Percentiles rank a stretch among this genome's conserved stretches.
Evolutionary conservation across 1,284 basidiomycete genomes (phyloP).

Genomic region (Microbotryum scabiosae): DNA sequence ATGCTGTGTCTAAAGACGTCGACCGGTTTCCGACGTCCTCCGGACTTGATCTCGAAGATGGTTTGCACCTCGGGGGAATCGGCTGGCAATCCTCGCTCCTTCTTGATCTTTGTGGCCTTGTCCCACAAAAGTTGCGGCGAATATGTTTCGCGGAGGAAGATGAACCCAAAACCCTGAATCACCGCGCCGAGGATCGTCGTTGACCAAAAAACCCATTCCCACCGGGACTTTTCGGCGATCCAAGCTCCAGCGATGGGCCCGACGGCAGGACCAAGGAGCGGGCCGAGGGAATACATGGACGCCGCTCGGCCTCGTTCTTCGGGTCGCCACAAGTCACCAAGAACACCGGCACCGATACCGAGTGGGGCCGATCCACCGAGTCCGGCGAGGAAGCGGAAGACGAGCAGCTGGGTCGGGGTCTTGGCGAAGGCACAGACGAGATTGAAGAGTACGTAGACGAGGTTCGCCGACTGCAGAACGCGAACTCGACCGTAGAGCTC

Average conservation of each 20-base stretch:
- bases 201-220: slow-evolving; percentile 51
- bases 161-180: slow-evolving; percentile 46
- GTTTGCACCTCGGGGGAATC: slow-evolving; percentile 33
- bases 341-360: slow-evolving; percentile 46
- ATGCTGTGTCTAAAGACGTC: slow-evolving; percentile 39
- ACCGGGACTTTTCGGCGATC: slow-evolving; percentile 52
- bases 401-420: slow-evolving; percentile 49
- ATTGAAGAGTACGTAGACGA: slow-evolving; percentile 33
- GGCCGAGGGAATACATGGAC: slow-evolving; percentile 58
- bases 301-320: slow-evolving; percentile 61
- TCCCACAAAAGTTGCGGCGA: slow-evolving; percentile 36
- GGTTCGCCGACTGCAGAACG: slow-evolving; percentile 24
- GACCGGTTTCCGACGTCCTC: slow-evolving; percentile 27
- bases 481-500: slow-evolving; percentile 47
- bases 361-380: slow-evolving; percentile 38
- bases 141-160: slow-evolving; percentile 37
- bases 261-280: slow-evolving; percentile 28
- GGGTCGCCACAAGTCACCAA: slow-evolving; percentile 60
- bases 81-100: slow-evolving; percentile 35
- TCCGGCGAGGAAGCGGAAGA: slow-evolving; percentile 39
- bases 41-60: slow-evolving; percentile 25
- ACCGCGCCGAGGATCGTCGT: slow-evolving; percentile 46
- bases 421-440: slow-evolving; percentile 54
- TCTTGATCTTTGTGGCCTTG: slow-evolving; percentile 44
- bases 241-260: slow-evolving; percentile 45